phyloP scores from a whole-genome alignment of 2,329 filamentous ascomycete species.

The Arthrobotrys sinensis region DNA sequence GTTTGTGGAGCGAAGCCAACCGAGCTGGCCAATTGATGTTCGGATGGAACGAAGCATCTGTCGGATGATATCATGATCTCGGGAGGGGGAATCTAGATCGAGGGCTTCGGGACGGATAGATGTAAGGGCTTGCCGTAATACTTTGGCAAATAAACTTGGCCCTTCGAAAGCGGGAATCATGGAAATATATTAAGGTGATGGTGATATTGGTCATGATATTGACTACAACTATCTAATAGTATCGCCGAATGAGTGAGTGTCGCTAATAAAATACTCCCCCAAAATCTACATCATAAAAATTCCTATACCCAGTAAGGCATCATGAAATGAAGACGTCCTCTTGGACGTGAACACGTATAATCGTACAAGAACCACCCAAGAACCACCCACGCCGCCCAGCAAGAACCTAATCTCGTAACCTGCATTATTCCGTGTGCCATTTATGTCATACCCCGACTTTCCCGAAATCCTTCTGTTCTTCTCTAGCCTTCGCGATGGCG shows the following conservation, averaged over 20 bases:
- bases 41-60: conserved; percentile 3
- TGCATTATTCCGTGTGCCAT: conserved; percentile 10
- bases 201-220: background rate
- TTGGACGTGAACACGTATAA: background rate
- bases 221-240: background rate
- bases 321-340: background rate
- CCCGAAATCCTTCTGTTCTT: conserved; percentile 49
- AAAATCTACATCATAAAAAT: conserved; percentile 8
- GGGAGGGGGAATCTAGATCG: conserved; percentile 7
- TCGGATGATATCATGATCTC: conserved; percentile 23
- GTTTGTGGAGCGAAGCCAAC: conserved; percentile 30
- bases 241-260: background rate
- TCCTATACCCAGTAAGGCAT: background rate
- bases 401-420: conserved; percentile 15
- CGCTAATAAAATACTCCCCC: background rate
- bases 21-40: conserved; percentile 13
- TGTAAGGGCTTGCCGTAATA: background rate
- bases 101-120: background rate
- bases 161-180: background rate
- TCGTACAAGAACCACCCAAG: background rate
- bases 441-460: conserved; percentile 22
- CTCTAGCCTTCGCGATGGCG: conserved; percentile 35
- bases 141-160: background rate
- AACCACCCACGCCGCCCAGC: background rate
- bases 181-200: background rate